A percentile compares a stretch with the other conserved stretches of the same genome.
These are phyloP conservation scores for Nannizziopsis barbatae DNA, from an alignment of 2,329 filamentous ascomycete species.

Conservation along the genomic window DNA sequence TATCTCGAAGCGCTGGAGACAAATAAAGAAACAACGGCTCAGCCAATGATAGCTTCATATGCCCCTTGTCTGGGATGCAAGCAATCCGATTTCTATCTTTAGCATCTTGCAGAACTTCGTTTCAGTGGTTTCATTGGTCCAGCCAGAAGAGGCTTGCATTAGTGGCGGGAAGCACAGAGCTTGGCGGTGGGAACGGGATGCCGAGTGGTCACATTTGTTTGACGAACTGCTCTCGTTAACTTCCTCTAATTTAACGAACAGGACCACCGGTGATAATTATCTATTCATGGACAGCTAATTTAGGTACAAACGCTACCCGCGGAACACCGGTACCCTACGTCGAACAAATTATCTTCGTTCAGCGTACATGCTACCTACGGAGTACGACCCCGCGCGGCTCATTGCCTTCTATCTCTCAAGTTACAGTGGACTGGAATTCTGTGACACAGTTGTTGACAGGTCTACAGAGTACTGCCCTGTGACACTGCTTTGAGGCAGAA, in stretches of 20 bases:
- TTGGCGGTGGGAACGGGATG: background rate
- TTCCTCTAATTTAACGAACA: too few species aligned
- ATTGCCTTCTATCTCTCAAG: too few species aligned
- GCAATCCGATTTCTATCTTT: conserved; percentile 5
- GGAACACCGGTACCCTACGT: background rate
- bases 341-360: too few species aligned
- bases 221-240: background rate
- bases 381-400: too few species aligned
- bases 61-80: background rate
- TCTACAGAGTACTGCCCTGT: too few species aligned
- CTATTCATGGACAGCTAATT: background rate
- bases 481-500: too few species aligned
- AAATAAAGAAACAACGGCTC: conserved; percentile 4
- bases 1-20: background rate
- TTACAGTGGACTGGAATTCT: too few species aligned
- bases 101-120: background rate
- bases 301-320: background rate
- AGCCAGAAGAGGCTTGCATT: background rate
- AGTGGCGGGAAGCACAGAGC: conserved; percentile 6
- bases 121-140: background rate
- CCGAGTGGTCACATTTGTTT: background rate
- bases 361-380: too few species aligned
- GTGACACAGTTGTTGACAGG: too few species aligned
- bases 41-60: background rate
- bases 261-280: background rate